Base-by-base conservation (phyloP, 352 stramenopile species). In the Paralagenidium karlingii region DNA sequence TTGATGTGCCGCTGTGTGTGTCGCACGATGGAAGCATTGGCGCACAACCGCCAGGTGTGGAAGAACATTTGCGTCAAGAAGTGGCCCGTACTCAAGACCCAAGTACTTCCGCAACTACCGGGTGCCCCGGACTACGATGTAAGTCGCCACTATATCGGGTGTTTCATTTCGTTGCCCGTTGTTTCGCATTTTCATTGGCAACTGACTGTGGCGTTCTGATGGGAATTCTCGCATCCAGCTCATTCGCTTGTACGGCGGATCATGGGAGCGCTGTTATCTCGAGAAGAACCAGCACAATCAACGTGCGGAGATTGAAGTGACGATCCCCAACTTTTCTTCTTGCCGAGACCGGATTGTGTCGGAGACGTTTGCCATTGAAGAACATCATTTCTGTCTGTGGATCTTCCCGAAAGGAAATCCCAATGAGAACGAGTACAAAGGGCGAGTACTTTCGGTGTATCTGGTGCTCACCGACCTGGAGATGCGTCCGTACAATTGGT, bases 361-460 rank as follows among this genome's bases (percentile, higher is more conserved):
- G 5, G 64, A 82, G 16, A 85, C 76, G 8, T 90, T 86, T 48
- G 42, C 31, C 2, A 82, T 87, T 36, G 63, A 63, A 8, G 60
- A 75, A 21, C 70, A 89, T 46, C 69, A 46, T 20, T 89, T 89
- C 37, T 89, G 73, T 24, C 44, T 87, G 15, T 87, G 73, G 73
- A 59, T 87, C 9, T 85, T 87, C 39, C 70, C 76, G 5, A 65
- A 74, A 22, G 73, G 76, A n/a, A 89, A 89, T 38, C 69, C 68
- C 15, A 82, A 89, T 48, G 73, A 87, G 34, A 53, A 50, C 8
- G 60, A 82, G 45, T 87, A 89, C 44, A 57, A 68, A 4, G 66
- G 61, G 21, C 55, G 57, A 1, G 67, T 82, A 19, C 63, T 89
- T 29, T 83, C 67, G 41, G 73, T 83, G 25, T 89, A 89, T 51